Percentiles rank a stretch among this genome's conserved stretches.
Evolutionary conservation across 1,284 basidiomycete species (phyloP).

Genomic region (Bondarzewia mesenterica): DNA sequence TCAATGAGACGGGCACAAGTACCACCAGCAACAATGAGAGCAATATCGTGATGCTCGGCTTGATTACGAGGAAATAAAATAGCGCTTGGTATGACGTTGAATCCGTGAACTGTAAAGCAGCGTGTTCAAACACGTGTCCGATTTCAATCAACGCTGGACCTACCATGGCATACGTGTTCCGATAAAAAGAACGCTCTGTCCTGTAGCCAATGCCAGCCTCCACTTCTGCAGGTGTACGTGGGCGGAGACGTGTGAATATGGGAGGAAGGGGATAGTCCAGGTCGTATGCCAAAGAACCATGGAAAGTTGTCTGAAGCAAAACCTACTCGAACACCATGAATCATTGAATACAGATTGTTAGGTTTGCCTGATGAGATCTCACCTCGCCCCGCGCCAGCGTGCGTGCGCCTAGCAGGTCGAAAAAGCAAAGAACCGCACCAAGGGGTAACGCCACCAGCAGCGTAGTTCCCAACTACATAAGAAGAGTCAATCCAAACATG

Average conservation of each 20-base stretch:
- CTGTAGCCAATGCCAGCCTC: conserved; percentile 34
- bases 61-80: conserved; percentile 80
- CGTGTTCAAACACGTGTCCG: conserved; percentile 4
- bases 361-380: no score
- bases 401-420: conserved; percentile 65
- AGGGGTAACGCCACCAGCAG: conserved; percentile 67
- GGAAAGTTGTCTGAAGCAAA: conserved; percentile 59
- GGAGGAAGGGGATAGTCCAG: conserved; percentile 52
- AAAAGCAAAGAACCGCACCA: conserved; percentile 69
- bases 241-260: conserved; percentile 56
- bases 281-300: conserved; percentile 52
- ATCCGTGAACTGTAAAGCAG: conserved; percentile 54
- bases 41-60: conserved; percentile 68
- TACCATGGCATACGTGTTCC: conserved; percentile 73
- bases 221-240: conserved; percentile 37
- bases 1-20: conserved; percentile 48
- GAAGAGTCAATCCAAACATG: neutral
- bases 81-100: conserved; percentile 71
- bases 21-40: conserved; percentile 47
- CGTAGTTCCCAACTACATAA: conserved; percentile 58
- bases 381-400: conserved; percentile 65
- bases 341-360: neutral
- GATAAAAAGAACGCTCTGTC: conserved; percentile 64
- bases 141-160: conserved; percentile 16
- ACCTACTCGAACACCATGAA: conserved; percentile 31